Conservation (phyloP, 306 rosid genomes). For the Lathyrus sativus region DNA sequence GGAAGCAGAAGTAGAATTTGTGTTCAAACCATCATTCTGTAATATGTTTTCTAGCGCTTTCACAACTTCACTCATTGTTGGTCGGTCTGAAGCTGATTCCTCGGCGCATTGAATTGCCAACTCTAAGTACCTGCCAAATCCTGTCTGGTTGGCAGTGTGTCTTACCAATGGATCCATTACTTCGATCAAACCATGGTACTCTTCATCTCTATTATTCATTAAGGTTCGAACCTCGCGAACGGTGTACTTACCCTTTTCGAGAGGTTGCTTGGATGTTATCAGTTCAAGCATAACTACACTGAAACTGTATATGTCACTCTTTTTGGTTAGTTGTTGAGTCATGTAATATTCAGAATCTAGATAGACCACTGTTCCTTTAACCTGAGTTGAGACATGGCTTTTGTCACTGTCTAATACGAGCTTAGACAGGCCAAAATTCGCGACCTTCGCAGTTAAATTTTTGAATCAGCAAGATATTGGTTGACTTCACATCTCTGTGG, state of each 20-base stretch:
- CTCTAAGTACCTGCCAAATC: conserved; percentile 75
- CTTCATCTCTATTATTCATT: conserved; percentile 60
- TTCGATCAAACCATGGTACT: conserved; percentile 63
- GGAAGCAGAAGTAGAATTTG: conserved; percentile 83
- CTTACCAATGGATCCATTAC: conserved; percentile 65
- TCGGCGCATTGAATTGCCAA: conserved; percentile 83
- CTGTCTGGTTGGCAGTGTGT: conserved; percentile 53
- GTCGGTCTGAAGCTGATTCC: conserved; percentile 80
- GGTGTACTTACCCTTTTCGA: conserved; percentile 82
- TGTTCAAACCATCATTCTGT: conserved; percentile 83
- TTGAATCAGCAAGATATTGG: conserved; percentile 82
- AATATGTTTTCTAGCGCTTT: conserved; percentile 69
- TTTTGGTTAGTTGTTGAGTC: conserved; percentile 88
- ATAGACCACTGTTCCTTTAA: conserved; percentile 93
- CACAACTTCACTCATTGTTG: conserved; percentile 87
- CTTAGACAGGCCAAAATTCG: conserved; percentile 96
- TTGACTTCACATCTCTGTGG: conserved; percentile 87
- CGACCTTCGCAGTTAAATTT: conserved; percentile 81
- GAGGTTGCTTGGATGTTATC: conserved; percentile 76
- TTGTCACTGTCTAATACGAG: conserved; percentile 69
- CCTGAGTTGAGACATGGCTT: conserved; percentile 94
- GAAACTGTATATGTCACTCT: conserved; percentile 89
- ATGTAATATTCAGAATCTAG: conserved; percentile 92
- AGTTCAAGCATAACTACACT: conserved; percentile 93
- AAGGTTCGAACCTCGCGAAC: conserved; percentile 65